Percentiles rank a stretch among this genome's conserved stretches.
Evolutionary conservation across 78 protist genomes (phyloP).

Genomic region (Isochrysis galbana): DNA sequence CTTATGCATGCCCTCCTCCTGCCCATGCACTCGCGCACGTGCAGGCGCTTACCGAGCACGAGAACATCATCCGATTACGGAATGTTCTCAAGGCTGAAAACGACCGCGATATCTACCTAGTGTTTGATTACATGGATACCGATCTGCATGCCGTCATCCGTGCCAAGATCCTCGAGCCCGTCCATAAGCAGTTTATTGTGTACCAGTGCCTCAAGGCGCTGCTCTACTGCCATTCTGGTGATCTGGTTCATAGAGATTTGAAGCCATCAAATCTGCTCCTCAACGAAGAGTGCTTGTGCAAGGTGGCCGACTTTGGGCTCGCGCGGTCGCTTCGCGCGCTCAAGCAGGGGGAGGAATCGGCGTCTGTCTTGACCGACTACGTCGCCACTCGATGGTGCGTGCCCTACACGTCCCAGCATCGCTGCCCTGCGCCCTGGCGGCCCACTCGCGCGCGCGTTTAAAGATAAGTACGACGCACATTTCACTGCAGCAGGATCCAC

Average conservation of each 20-base stretch:
- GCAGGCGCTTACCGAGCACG: conserved; percentile 54
- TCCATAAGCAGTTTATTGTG: conserved; percentile 94
- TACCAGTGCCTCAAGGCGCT: conserved; percentile 94
- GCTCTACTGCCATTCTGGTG: conserved; percentile 28
- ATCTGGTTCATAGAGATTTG: conserved; percentile 84
- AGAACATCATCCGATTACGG: conserved; percentile 83
- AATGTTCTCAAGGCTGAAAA: conserved; percentile 93
- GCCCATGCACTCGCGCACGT: neutral
- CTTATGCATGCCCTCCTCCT: too few species aligned
- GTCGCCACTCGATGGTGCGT: conserved; percentile 93
- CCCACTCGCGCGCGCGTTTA: too few species aligned
- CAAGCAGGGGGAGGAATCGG: conserved; percentile 13
- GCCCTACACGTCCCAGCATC: too few species aligned
- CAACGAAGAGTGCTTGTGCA: conserved; percentile 89
- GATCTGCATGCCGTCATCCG: conserved; percentile 97
- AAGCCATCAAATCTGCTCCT: conserved; percentile 95
- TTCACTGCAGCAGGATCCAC: too few species aligned
- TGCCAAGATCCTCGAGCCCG: conserved; percentile 92
- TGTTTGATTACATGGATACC: conserved; percentile 91
- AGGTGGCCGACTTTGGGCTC: conserved; percentile 95
- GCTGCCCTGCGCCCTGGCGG: too few species aligned
- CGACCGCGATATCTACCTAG: conserved; percentile 95
- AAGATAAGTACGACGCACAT: too few species aligned
- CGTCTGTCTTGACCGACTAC: conserved; percentile 95
- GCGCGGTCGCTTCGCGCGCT: conserved; percentile 65